Evolutionary conservation across 2,329 filamentous ascomycete species (phyloP).

Genomic region (Alternaria atra): DNA sequence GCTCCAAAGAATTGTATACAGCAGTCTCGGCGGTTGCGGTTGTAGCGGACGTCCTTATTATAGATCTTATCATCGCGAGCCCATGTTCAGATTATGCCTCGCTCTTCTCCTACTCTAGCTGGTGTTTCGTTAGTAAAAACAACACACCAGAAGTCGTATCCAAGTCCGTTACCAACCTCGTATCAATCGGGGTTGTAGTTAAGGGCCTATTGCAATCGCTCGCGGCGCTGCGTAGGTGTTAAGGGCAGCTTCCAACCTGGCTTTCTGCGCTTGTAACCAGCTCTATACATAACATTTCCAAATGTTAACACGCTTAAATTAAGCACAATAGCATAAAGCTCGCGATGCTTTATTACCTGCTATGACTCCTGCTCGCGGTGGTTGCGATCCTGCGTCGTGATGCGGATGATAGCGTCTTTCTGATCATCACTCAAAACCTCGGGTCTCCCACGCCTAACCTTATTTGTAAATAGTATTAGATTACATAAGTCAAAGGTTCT

Average conservation of each 20-base stretch:
- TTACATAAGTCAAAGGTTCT: neutral
- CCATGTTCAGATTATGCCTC: neutral
- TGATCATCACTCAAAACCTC: neutral
- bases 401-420: neutral
- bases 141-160: constrained; percentile 1
- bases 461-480: neutral
- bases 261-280: neutral
- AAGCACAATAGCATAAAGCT: neutral
- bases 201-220: neutral
- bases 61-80: neutral
- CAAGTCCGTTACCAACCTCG: neutral
- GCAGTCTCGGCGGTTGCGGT: neutral
- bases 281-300: neutral
- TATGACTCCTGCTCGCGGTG: neutral
- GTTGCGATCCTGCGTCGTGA: neutral
- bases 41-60: neutral
- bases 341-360: neutral
- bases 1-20: constrained; percentile 6
- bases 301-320: neutral
- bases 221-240: neutral
- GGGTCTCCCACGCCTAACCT: neutral
- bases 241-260: neutral
- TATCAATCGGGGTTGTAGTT: constrained; percentile 6
- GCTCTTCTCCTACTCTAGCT: constrained; percentile 6
- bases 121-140: constrained; percentile 12